Evolutionary conservation across 805 yeast genomes (phyloP).

Genomic region (Clavispora carvajalis): DNA sequence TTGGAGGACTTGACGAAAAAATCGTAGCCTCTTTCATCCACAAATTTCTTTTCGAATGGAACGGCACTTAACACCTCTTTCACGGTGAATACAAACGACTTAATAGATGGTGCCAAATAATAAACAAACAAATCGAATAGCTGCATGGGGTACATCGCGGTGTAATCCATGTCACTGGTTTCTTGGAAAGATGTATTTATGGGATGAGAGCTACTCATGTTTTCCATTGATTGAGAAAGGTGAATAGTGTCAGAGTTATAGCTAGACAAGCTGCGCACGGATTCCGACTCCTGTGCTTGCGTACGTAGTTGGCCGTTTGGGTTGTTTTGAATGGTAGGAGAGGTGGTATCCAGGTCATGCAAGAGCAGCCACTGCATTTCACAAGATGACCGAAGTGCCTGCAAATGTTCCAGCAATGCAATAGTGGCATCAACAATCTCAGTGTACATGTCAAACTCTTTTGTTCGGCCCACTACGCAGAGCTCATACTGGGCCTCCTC

Average conservation of each 20-base stretch:
- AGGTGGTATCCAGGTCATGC: slow-evolving; percentile 17
- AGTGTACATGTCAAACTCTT: slow-evolving; percentile 42
- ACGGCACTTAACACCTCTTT: slow-evolving; percentile 54
- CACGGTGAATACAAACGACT: slow-evolving; percentile 59
- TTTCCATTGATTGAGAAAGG: slow-evolving; percentile 25
- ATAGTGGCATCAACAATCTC: slow-evolving; percentile 49
- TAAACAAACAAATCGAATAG: slow-evolving; percentile 63
- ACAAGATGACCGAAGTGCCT: slow-evolving; percentile 64
- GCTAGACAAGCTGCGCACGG: slow-evolving; percentile 22
- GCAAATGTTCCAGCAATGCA: slow-evolving; percentile 50
- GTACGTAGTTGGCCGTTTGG: background rate
- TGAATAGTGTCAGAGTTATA: slow-evolving; percentile 13
- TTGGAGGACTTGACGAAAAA: slow-evolving; percentile 38
- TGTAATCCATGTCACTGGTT: slow-evolving; percentile 15
- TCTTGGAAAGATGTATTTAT: slow-evolving; percentile 14
- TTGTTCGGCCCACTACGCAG: slow-evolving; percentile 47
- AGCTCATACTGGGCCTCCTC: slow-evolving; percentile 65
- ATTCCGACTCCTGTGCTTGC: slow-evolving; percentile 7
- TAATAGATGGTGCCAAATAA: slow-evolving; percentile 68
- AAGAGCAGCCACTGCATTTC: slow-evolving; percentile 61
- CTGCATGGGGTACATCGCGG: slow-evolving; percentile 32
- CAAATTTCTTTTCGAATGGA: slow-evolving; percentile 42
- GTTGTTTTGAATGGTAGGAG: background rate
- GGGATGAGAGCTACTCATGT: slow-evolving; percentile 14
- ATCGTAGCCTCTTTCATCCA: slow-evolving; percentile 17